These are phyloP conservation scores for Tylopilus felleus DNA, from an alignment of 768 basidiomycete species.

Conservation along the genomic window DNA sequence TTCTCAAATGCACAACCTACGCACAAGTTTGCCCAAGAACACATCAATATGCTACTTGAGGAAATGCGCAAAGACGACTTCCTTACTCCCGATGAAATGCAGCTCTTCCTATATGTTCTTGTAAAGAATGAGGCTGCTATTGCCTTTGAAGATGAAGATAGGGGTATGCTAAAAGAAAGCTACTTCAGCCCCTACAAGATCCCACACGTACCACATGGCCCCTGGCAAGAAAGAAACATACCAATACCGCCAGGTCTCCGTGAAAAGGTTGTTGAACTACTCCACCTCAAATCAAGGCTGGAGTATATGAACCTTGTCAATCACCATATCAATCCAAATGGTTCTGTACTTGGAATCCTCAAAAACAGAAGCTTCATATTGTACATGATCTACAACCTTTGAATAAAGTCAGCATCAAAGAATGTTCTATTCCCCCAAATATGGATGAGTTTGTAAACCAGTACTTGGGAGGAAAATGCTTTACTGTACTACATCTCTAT, in stretches of 20 bases:
- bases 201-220: not conserved
- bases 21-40: not conserved
- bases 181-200: not conserved
- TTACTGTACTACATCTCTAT: not conserved
- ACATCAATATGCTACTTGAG: not conserved
- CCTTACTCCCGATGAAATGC: not conserved
- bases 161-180: not conserved
- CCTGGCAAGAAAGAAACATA: not conserved
- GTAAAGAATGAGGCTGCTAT: not conserved
- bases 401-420: not conserved
- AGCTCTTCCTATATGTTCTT: not conserved
- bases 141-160: not conserved
- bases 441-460: not conserved
- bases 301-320: too few species aligned
- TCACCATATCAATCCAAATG: too few species aligned
- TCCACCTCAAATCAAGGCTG: not conserved
- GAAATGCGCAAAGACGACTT: not conserved
- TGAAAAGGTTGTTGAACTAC: not conserved
- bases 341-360: not conserved
- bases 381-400: not conserved
- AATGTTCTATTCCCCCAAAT: not conserved
- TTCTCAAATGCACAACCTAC: not conserved
- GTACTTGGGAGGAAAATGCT: not conserved
- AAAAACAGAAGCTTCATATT: not conserved
- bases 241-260: not conserved